A percentile compares a stretch with the other conserved stretches of the same genome.
phyloP scores from a whole-genome alignment of 2,329 filamentous ascomycete species.

The Nigrospora osmanthi region DNA sequence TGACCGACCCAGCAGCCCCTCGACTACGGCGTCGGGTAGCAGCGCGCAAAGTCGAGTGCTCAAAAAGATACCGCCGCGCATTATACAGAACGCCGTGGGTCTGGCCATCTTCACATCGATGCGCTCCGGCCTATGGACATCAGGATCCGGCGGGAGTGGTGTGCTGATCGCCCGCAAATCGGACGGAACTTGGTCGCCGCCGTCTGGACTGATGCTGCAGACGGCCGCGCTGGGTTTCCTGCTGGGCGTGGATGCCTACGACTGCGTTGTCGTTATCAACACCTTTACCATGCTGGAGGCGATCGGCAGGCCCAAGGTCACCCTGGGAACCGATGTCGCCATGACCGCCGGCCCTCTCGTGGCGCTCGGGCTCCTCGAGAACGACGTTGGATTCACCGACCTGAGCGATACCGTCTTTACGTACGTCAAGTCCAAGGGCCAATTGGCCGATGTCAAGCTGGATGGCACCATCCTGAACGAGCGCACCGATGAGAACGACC shows the following conservation, averaged over 20 bases:
- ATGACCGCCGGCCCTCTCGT: conserved; percentile 70
- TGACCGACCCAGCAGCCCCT: conserved; percentile 21
- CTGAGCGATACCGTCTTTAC: conserved; percentile 47
- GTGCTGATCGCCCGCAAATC: conserved; percentile 76
- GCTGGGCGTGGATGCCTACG: conserved; percentile 89
- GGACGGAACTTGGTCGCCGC: conserved; percentile 85
- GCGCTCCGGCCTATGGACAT: conserved; percentile 87
- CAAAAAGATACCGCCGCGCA: conserved; percentile 79
- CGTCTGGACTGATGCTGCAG: conserved; percentile 84
- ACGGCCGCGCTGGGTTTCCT: conserved; percentile 85
- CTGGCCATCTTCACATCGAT: conserved; percentile 93
- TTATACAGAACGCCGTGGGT: conserved; percentile 83
- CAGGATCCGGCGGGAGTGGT: conserved; percentile 83
- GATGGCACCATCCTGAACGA: conserved; percentile 50
- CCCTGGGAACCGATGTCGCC: conserved; percentile 73
- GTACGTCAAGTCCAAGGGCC: conserved; percentile 51
- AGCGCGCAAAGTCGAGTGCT: conserved; percentile 46
- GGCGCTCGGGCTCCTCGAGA: conserved; percentile 41
- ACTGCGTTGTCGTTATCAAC: conserved; percentile 91
- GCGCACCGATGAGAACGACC: conserved; percentile 51
- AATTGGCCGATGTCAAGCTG: conserved; percentile 45
- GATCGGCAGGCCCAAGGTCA: conserved; percentile 72
- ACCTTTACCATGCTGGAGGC: conserved; percentile 75
- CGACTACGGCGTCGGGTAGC: conserved; percentile 24
- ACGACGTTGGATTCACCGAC: conserved; percentile 42